Evolutionary conservation across 2,329 filamentous ascomycete genomes (phyloP).

Genomic region (Thermomyces lanuginosus): DNA sequence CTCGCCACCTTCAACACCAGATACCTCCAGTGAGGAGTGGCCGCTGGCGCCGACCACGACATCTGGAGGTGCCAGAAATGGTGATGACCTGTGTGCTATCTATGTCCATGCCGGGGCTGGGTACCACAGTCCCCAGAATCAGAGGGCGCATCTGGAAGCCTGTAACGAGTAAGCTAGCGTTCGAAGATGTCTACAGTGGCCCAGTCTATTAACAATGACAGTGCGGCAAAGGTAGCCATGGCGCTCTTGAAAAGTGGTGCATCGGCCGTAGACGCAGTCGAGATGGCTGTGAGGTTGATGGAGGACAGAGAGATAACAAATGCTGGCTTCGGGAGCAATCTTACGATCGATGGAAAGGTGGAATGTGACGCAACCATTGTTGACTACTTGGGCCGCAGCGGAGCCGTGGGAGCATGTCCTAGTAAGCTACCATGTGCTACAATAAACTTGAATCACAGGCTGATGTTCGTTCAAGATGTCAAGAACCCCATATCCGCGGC

Average conservation of each 20-base stretch:
- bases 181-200: conserved; percentile 5
- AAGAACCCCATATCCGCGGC: conserved; percentile 85
- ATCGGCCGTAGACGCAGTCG: conserved; percentile 72
- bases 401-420: conserved; percentile 77
- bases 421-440: conserved; percentile 41
- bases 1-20: too few species aligned
- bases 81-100: conserved; percentile 50
- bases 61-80: conserved; percentile 15
- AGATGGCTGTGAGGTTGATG: conserved; percentile 70
- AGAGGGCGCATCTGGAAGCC: conserved; percentile 65
- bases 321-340: conserved; percentile 86
- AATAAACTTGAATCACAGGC: conserved; percentile 9
- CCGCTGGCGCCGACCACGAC: too few species aligned
- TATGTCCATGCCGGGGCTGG: conserved; percentile 94
- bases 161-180: conserved; percentile 60
- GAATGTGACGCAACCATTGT: conserved; percentile 92
- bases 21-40: too few species aligned
- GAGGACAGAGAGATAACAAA: conserved; percentile 96
- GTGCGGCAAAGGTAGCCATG: conserved; percentile 75
- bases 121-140: conserved; percentile 78
- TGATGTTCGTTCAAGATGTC: conserved; percentile 47
- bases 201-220: conserved; percentile 21
- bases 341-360: conserved; percentile 76
- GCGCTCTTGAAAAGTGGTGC: conserved; percentile 60
- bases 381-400: conserved; percentile 78